Base-by-base conservation (phyloP, 139 green algal genomes). In the Closterium sp. region DNA sequence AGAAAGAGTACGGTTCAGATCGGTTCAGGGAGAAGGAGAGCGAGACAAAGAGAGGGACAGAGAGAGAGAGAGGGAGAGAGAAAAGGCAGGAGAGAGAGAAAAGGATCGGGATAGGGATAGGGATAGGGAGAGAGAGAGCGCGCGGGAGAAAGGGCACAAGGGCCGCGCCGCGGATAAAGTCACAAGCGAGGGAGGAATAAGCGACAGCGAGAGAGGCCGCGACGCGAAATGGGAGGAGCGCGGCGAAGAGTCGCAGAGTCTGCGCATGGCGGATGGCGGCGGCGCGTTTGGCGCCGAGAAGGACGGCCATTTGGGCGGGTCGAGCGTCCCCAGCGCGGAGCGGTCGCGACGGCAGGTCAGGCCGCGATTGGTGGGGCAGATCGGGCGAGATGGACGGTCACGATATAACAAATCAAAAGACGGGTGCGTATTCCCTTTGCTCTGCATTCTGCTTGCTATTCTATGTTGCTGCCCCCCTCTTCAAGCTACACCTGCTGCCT, bases 31-130 rank as follows among this genome's bases (percentile, higher is more conserved):
- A 0, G 86, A 89, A 79, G 17, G 86, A 5, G 86, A 89, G 86
- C 31, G 86, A 24, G 86, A 89, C 31, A 89, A 24, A 89, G 86
- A 89, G 21, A 22, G 86, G 86, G 86, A 89, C 31, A 89, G 86
- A 34, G 86, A 89, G 86, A 89, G 86, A 34, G 31, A 34, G 13
- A 89, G 86, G 1, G 31, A 34, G 17, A 13, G 86, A 17, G 31
- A 34, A 24, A 34, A 34, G 13, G 17, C 31, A 22, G 86, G 86
- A 34, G 31, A 34, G 19, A 34, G 86, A 24, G 31, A 34, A 0
- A 34, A 34, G 86, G 31, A 34, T 70, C 31, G 86, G 21, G 31
- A 34, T 17, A 34, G 86, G 13, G 31, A 34, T 70, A 34, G 86
- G 17, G 31, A 34, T 70, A 34, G 86, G 86, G 31, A 34, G 17